Conservation (phyloP, 148 eudicot species). For the Hydrangea macrophylla region DNA sequence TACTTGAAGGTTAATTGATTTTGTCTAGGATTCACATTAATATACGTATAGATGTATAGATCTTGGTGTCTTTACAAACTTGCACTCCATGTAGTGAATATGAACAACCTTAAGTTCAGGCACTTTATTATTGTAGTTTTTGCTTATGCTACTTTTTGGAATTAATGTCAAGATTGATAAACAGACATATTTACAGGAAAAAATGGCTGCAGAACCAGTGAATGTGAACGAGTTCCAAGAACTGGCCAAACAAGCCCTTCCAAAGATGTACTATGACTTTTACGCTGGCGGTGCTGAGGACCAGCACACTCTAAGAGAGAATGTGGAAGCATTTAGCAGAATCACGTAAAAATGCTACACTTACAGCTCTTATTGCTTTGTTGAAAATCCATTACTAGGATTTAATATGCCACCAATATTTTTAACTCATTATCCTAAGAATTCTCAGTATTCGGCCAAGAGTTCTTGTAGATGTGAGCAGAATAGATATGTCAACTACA, state of each 20-base stretch:
- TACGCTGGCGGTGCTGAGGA: constrained; percentile 82
- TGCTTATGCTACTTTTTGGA: neutral
- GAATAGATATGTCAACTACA: constrained; percentile 57
- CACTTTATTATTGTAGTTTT: neutral
- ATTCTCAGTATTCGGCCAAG: constrained; percentile 59
- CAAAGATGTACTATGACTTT: constrained; percentile 79
- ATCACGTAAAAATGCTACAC: constrained; percentile 36
- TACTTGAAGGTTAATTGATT: too few species aligned
- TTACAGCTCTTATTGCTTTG: neutral
- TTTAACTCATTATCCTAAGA: neutral
- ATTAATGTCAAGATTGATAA: neutral
- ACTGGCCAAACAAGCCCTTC: constrained; percentile 64
- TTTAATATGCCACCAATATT: neutral
- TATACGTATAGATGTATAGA: too few species aligned
- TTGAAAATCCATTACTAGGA: too few species aligned
- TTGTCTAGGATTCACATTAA: too few species aligned
- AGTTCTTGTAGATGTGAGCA: constrained; percentile 60
- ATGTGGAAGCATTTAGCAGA: constrained; percentile 51
- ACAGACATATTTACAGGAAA: constrained; percentile 11
- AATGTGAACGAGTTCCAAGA: constrained; percentile 69
- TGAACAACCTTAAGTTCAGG: neutral
- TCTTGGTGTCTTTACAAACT: neutral
- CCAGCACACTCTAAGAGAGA: constrained; percentile 62
- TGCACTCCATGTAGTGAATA: too few species aligned
- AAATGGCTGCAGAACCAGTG: constrained; percentile 48